A percentile compares a stretch with the other conserved stretches of the same genome.
Conservation (phyloP, 495 filamentous ascomycete species). For the Aspergillus kassunensis region DNA sequence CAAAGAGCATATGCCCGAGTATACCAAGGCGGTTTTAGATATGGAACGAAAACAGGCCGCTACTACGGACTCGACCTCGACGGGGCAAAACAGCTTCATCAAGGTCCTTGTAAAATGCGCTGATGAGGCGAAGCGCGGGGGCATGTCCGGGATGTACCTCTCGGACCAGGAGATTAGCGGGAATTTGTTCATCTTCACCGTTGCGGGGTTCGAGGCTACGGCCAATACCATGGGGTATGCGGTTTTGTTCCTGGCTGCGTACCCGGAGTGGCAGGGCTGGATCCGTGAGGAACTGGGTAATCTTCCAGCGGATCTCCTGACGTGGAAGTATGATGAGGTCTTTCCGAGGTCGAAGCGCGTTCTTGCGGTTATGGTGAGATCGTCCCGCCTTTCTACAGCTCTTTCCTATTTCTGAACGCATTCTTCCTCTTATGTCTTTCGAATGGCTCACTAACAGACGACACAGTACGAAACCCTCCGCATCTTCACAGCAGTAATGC, state of each 20-base stretch:
- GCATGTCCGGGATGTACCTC: slow-evolving; percentile 16
- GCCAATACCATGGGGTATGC: slow-evolving; percentile 49
- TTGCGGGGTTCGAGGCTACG: slow-evolving; percentile 54
- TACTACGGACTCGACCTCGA: too few species aligned
- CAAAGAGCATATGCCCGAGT: slow-evolving; percentile 19
- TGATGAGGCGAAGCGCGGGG: slow-evolving; percentile 15
- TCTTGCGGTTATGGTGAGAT: slow-evolving; percentile 38
- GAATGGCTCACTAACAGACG: slow-evolving; percentile 8
- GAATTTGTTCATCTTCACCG: slow-evolving; percentile 49
- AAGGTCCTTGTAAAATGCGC: slow-evolving; percentile 37
- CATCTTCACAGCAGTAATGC: slow-evolving; percentile 42
- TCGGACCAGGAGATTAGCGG: slow-evolving; percentile 36
- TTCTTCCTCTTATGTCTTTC: slow-evolving; percentile 38
- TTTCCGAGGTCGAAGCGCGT: slow-evolving; percentile 43
- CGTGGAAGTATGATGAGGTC: slow-evolving; percentile 18
- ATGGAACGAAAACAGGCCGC: slow-evolving; percentile 25
- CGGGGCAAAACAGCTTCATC: slow-evolving; percentile 32
- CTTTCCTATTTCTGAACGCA: slow-evolving; percentile 42
- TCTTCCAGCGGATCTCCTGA: slow-evolving; percentile 6
- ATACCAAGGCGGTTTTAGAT: slow-evolving; percentile 30
- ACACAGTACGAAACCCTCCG: slow-evolving; percentile 49
- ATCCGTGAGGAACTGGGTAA: slow-evolving; percentile 38
- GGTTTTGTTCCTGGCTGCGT: slow-evolving; percentile 42
- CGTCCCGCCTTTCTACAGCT: slow-evolving; percentile 1
- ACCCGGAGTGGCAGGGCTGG: slow-evolving; percentile 48